Conservation (phyloP, 768 basidiomycete species). For the Lactarius deliciosus region DNA sequence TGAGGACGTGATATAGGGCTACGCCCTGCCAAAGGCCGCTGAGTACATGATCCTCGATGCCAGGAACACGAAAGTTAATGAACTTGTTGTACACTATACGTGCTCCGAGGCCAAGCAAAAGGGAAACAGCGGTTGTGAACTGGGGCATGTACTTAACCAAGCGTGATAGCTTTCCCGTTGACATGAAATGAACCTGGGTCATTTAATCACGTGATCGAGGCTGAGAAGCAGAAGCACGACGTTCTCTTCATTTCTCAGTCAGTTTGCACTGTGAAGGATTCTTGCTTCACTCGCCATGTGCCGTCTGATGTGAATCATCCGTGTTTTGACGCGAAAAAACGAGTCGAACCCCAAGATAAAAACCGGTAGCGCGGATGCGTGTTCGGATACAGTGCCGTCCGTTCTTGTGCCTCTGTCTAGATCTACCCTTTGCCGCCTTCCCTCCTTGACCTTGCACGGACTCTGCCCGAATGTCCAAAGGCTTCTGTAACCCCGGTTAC, state of each 20-base stretch:
- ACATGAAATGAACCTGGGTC: not conserved
- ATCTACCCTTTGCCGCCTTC: no score
- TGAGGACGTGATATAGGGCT: slow-evolving; percentile 65
- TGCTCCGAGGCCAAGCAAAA: slow-evolving; percentile 72
- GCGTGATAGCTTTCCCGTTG: not conserved
- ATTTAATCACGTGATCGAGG: slow-evolving; percentile 29
- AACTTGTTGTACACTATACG: slow-evolving; percentile 64
- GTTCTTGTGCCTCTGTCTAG: no score
- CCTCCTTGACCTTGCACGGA: no score
- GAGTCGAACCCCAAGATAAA: no score
- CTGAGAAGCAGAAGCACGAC: no score
- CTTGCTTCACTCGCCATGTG: no score
- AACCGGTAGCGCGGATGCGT: no score
- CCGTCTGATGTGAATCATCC: not conserved
- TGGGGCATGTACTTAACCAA: slow-evolving; percentile 36
- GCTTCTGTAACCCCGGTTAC: no score
- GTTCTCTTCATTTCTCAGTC: no score
- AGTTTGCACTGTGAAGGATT: no score
- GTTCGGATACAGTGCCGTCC: no score
- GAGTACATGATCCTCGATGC: slow-evolving; percentile 61
- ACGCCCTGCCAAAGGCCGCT: slow-evolving; percentile 75
- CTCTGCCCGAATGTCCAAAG: no score
- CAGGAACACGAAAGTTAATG: slow-evolving; percentile 45
- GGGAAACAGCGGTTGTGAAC: slow-evolving; percentile 58
- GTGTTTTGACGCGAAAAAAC: not conserved